These are phyloP conservation scores for Setomelanomma holmii DNA, from an alignment of 2,329 filamentous ascomycete genomes.

Conservation along the genomic window DNA sequence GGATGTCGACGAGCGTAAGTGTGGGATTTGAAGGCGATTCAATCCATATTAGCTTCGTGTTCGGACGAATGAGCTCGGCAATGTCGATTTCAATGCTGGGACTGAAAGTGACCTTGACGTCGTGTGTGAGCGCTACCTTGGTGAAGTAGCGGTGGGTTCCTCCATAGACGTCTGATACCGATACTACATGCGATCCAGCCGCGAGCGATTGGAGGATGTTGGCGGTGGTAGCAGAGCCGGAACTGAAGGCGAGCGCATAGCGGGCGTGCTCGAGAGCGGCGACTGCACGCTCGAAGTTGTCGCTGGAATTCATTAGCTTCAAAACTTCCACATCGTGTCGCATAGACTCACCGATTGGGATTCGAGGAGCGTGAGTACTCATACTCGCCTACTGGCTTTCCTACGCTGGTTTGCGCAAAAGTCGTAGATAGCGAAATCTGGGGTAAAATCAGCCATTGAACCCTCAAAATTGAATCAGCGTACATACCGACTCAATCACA, in stretches of 20 bases:
- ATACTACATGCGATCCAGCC: conserved; percentile 90
- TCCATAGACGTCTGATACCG: conserved; percentile 96
- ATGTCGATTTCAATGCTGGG: conserved; percentile 91
- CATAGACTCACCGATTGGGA: conserved; percentile 71
- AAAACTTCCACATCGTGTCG: background rate
- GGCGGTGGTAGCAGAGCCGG: conserved; percentile 91
- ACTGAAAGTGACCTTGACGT: conserved; percentile 93
- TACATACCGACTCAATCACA: conserved; percentile 80
- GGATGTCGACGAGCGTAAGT: conserved; percentile 89
- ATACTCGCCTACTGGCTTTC: conserved; percentile 84
- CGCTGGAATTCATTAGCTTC: conserved; percentile 54
- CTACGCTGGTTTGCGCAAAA: conserved; percentile 89
- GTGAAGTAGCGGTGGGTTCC: conserved; percentile 99
- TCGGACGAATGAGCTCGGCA: conserved; percentile 79
- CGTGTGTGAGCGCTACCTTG: conserved; percentile 92
- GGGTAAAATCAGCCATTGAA: conserved; percentile 16
- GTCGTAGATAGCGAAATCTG: conserved; percentile 94
- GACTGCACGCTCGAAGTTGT: conserved; percentile 91
- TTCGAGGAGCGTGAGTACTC: conserved; percentile 95
- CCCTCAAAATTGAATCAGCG: background rate
- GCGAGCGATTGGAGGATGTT: conserved; percentile 92
- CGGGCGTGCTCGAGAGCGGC: conserved; percentile 92
- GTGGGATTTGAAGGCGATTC: conserved; percentile 96
- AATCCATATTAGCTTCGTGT: conserved; percentile 97
- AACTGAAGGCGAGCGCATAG: conserved; percentile 92